These are phyloP conservation scores for Exophiala spinifera DNA, from an alignment of 2,329 filamentous ascomycete species.

Conservation along the genomic window DNA sequence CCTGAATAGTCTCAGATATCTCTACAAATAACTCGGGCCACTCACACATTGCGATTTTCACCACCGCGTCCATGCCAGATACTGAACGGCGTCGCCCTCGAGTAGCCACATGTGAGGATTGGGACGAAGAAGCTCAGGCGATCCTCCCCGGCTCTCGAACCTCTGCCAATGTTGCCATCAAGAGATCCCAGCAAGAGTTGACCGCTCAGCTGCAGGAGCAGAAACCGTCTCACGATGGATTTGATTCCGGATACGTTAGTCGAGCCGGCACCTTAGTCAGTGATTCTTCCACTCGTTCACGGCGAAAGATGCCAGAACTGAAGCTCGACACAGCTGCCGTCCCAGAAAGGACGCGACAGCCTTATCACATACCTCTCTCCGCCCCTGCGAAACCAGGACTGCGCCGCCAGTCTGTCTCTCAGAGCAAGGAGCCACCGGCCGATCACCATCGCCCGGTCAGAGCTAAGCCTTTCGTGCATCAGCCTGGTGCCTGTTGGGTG, in stretches of 20 bases:
- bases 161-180: slow-evolving; percentile 51
- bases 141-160: slow-evolving; percentile 47
- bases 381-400: slow-evolving; percentile 3
- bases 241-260: slow-evolving; percentile 63
- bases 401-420: slow-evolving; percentile 16
- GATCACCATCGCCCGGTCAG: slow-evolving; percentile 11
- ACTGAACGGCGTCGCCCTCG: slow-evolving; percentile 33
- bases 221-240: slow-evolving; percentile 48
- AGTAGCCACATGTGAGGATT: slow-evolving; percentile 48
- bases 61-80: slow-evolving; percentile 25
- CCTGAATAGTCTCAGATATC: neutral
- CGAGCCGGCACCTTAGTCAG: slow-evolving; percentile 53
- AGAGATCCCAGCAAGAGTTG: slow-evolving; percentile 45
- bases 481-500: slow-evolving; percentile 36
- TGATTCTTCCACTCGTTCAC: slow-evolving; percentile 49
- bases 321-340: slow-evolving; percentile 37
- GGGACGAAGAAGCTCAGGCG: slow-evolving; percentile 44
- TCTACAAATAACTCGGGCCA: neutral
- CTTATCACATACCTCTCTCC: slow-evolving; percentile 13
- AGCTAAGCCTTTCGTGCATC: slow-evolving; percentile 26
- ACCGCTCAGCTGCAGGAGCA: slow-evolving; percentile 16
- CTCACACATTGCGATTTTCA: neutral
- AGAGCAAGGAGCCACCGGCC: slow-evolving; percentile 8
- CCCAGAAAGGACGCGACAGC: slow-evolving; percentile 26
- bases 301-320: slow-evolving; percentile 39